A percentile compares a stretch with the other conserved stretches of the same genome.
phyloP scores from a whole-genome alignment of 2,329 filamentous ascomycete species.

The Hypoxylon sp. region DNA sequence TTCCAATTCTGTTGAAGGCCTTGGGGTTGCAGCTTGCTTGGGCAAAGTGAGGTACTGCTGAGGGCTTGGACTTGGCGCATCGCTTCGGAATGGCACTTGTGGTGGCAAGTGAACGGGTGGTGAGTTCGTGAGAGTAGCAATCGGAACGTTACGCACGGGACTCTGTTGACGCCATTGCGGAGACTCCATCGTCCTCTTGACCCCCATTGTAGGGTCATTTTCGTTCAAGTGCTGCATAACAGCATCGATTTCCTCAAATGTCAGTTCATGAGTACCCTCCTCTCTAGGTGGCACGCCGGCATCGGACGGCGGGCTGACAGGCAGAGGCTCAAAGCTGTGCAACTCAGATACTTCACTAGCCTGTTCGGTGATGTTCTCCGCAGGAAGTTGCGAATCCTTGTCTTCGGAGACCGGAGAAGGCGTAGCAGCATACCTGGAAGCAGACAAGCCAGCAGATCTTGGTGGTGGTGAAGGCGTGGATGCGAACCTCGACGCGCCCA shows the following conservation, averaged over 20 bases:
- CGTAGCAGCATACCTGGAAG: slow-evolving; percentile 62
- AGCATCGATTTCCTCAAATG: slow-evolving; percentile 90
- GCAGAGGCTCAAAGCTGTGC: slow-evolving; percentile 55
- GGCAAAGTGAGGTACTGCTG: slow-evolving; percentile 66
- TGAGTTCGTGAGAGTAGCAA: slow-evolving; percentile 60
- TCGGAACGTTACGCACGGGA: slow-evolving; percentile 57
- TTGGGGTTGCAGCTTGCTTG: slow-evolving; percentile 63
- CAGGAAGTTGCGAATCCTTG: slow-evolving; percentile 23
- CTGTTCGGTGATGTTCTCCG: slow-evolving; percentile 16
- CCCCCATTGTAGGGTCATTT: slow-evolving; percentile 79
- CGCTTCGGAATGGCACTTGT: slow-evolving; percentile 70
- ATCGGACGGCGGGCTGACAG: slow-evolving; percentile 53
- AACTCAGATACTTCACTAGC: slow-evolving; percentile 49
- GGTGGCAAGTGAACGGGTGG: slow-evolving; percentile 69
- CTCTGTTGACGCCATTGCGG: slow-evolving; percentile 65
- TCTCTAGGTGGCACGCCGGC: slow-evolving; percentile 45
- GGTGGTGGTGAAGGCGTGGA: slow-evolving; percentile 59
- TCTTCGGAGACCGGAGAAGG: slow-evolving; percentile 57
- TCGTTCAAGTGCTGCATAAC: slow-evolving; percentile 90
- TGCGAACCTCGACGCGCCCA: slow-evolving; percentile 66
- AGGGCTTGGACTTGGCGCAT: slow-evolving; percentile 81
- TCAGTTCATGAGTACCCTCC: slow-evolving; percentile 60
- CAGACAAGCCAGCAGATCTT: slow-evolving; percentile 60
- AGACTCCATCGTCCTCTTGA: slow-evolving; percentile 72
- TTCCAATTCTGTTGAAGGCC: slow-evolving; percentile 70